A percentile compares a stretch with the other conserved stretches of the same genome.
Conservation (phyloP, 176 grass and related monocot species). For the Oryza longistaminata region DNA sequence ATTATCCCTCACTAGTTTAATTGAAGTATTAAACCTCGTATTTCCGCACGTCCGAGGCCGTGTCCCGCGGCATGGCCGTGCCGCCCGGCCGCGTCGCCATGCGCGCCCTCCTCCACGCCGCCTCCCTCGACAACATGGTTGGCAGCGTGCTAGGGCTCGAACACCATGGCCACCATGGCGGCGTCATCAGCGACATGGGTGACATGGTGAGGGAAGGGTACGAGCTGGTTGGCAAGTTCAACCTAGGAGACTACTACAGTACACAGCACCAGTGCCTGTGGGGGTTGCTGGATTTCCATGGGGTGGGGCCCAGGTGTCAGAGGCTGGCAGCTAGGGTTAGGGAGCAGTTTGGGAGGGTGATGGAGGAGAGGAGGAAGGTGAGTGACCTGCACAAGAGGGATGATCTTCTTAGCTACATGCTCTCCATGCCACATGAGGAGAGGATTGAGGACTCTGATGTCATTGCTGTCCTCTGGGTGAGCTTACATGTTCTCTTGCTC, state of each 20-base stretch:
- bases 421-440: slow-evolving; percentile 40
- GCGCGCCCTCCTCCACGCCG: slow-evolving; percentile 36
- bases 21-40: not conserved
- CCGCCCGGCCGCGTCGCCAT: slow-evolving; percentile 19
- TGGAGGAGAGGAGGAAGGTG: slow-evolving; percentile 32
- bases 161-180: no score
- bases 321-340: slow-evolving; percentile 30
- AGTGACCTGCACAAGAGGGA: not conserved
- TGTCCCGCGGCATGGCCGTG: not conserved
- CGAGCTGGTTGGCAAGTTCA: slow-evolving; percentile 44
- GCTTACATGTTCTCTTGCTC: not conserved
- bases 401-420: slow-evolving; percentile 43
- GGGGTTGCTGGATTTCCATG: slow-evolving; percentile 41
- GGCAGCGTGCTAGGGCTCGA: slow-evolving; percentile 43
- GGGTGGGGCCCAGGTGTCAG: slow-evolving; percentile 26
- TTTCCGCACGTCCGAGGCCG: not conserved
- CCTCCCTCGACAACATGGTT: slow-evolving; percentile 36
- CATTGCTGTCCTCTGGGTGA: slow-evolving; percentile 52
- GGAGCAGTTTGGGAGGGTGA: slow-evolving; percentile 39
- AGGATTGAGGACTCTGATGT: slow-evolving; percentile 35
- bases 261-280: not conserved
- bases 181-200: not conserved
- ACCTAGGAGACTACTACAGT: slow-evolving; percentile 40
- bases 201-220: slow-evolving; percentile 51
- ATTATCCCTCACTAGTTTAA: not conserved